Evolutionary conservation across 306 rosid species (phyloP).

Genomic region (Pueraria montana): DNA sequence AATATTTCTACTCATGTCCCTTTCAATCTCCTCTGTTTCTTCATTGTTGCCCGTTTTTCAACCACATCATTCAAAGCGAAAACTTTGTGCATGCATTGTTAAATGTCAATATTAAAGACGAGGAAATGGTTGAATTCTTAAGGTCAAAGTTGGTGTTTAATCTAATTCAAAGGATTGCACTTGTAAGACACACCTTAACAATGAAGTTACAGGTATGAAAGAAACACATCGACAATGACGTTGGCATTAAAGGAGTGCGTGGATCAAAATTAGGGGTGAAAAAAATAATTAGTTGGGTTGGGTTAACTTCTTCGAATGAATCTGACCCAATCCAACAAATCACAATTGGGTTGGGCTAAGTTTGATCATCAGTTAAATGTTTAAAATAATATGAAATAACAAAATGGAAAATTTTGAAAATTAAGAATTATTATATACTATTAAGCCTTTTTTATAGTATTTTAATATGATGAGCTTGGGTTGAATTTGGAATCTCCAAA

Average conservation of each 20-base stretch:
- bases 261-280: no score
- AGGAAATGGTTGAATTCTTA: not conserved
- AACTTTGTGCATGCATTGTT: not conserved
- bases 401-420: not conserved
- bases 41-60: not conserved
- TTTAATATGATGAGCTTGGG: no score
- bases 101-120: not conserved
- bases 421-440: not conserved
- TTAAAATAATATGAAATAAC: not conserved
- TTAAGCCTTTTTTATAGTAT: no score
- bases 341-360: no score
- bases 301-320: no score
- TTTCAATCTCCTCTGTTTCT: not conserved
- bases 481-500: no score
- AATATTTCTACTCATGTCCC: not conserved
- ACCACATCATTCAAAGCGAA: not conserved
- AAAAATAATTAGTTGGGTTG: no score
- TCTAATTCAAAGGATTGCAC: not conserved
- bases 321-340: no score
- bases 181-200: not conserved
- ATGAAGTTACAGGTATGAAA: not conserved
- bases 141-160: not conserved
- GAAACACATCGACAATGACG: no score
- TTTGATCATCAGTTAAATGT: not conserved
- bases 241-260: no score